These are phyloP conservation scores for Arthrobotrys sinensis DNA, from an alignment of 2,329 filamentous ascomycete species.

Conservation along the genomic window DNA sequence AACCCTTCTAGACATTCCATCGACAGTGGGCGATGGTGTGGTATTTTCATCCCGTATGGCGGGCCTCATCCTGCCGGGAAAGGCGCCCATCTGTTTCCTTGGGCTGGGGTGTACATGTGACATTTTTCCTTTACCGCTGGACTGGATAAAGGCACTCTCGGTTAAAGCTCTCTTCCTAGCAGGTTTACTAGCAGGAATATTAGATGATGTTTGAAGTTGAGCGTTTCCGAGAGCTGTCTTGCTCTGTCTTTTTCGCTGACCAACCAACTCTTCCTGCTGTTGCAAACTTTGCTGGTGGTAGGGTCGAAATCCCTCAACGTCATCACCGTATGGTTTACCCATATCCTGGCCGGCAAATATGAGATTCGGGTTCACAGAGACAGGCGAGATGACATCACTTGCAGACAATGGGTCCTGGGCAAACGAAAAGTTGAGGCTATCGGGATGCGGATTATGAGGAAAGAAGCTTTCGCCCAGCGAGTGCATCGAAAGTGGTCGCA, in stretches of 20 bases:
- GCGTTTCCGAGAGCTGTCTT: conserved; percentile 20
- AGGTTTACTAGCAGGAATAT: conserved; percentile 24
- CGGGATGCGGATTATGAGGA: conserved; percentile 32
- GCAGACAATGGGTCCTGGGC: conserved; percentile 51
- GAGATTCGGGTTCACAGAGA: conserved; percentile 56
- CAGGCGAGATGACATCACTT: conserved; percentile 52
- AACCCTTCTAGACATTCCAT: conserved; percentile 37
- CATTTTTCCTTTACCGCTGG: conserved; percentile 21
- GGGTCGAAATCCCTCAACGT: conserved; percentile 36
- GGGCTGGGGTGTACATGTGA: conserved; percentile 41
- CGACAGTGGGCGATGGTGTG: conserved; percentile 48
- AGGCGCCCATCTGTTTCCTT: conserved; percentile 45
- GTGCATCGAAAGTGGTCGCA: conserved; percentile 50
- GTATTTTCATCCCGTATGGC: conserved; percentile 54
- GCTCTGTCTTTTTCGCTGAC: conserved; percentile 52
- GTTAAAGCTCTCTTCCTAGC: conserved; percentile 53
- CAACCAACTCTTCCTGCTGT: conserved; percentile 43
- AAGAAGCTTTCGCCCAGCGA: conserved; percentile 54
- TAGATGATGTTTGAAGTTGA: conserved; percentile 13
- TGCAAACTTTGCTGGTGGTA: conserved; percentile 58
- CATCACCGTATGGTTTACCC: conserved; percentile 37
- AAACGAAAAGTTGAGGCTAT: conserved; percentile 54
- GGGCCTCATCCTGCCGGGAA: conserved; percentile 34
- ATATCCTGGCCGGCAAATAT: conserved; percentile 43
- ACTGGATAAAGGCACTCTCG: conserved; percentile 48